Evolutionary conservation across 164 flowering plant species (phyloP).

Genomic region (Annona cherimola): DNA sequence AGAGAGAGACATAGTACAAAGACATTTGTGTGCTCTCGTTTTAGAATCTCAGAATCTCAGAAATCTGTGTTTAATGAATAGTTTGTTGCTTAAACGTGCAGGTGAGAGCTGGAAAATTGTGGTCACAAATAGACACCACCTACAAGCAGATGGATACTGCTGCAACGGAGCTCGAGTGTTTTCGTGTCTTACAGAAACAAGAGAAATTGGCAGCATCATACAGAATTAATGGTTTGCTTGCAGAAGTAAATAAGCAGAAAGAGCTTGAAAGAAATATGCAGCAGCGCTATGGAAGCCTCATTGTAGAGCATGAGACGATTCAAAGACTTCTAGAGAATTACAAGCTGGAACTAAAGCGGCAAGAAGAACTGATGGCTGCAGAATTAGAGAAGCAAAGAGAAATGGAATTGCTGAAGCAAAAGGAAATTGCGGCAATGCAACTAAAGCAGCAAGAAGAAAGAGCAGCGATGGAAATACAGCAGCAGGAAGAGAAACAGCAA

Average conservation of each 20-base stretch:
- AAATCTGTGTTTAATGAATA: slow-evolving; percentile 1
- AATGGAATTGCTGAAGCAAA: neutral
- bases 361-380: slow-evolving; percentile 47
- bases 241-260: slow-evolving; percentile 84
- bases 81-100: slow-evolving; percentile 22
- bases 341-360: slow-evolving; percentile 37
- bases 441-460: neutral
- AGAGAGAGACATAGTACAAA: too few relatives aligned
- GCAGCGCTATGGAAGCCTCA: slow-evolving; percentile 58
- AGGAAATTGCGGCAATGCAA: neutral
- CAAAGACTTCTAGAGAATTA: slow-evolving; percentile 34
- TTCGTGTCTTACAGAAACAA: slow-evolving; percentile 78
- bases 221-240: slow-evolving; percentile 61
- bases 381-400: neutral
- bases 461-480: too few relatives aligned
- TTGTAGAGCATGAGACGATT: slow-evolving; percentile 52
- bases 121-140: slow-evolving; percentile 75
- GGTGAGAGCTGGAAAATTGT: slow-evolving; percentile 59
- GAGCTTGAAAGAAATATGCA: slow-evolving; percentile 75
- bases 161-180: slow-evolving; percentile 88
- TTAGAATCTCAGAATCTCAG: neutral
- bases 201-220: slow-evolving; percentile 71
- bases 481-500: too few relatives aligned
- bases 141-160: slow-evolving; percentile 89
- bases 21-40: neutral